Conservation (phyloP, 2,329 filamentous ascomycete genomes). For the Cytospora leucostoma region DNA sequence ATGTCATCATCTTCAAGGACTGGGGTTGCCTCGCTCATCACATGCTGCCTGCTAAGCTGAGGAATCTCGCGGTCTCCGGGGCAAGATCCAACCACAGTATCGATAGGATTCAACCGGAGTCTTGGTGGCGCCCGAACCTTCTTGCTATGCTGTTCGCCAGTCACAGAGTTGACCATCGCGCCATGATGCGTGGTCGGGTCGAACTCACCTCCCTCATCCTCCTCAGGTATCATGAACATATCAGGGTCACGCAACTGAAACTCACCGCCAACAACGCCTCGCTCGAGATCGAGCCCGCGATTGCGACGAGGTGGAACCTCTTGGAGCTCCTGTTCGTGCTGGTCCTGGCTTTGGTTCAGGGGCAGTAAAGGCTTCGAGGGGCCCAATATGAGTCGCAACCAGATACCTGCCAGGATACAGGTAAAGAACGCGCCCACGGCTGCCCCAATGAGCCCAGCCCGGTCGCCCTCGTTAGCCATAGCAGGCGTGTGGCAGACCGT, state of each 20-base stretch:
- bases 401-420: too few relatives aligned
- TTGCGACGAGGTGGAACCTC: background rate
- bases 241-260: background rate
- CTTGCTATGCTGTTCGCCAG: background rate
- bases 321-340: background rate
- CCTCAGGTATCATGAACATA: background rate
- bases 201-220: background rate
- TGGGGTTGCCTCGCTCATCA: background rate
- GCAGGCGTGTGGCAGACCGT: too few relatives aligned
- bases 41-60: background rate
- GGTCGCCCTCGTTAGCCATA: too few relatives aligned
- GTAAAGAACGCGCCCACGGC: too few relatives aligned
- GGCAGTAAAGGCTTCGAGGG: background rate
- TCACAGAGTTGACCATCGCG: background rate
- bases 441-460: too few relatives aligned
- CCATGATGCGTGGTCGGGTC: background rate
- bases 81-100: background rate
- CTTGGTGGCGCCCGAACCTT: background rate
- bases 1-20: background rate
- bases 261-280: background rate
- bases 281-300: background rate
- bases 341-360: background rate
- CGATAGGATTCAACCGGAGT: background rate
- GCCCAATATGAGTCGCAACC: too few relatives aligned
- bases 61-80: background rate